Base-by-base conservation (phyloP, 1,284 basidiomycete genomes). In the Bjerkandera adusta region DNA sequence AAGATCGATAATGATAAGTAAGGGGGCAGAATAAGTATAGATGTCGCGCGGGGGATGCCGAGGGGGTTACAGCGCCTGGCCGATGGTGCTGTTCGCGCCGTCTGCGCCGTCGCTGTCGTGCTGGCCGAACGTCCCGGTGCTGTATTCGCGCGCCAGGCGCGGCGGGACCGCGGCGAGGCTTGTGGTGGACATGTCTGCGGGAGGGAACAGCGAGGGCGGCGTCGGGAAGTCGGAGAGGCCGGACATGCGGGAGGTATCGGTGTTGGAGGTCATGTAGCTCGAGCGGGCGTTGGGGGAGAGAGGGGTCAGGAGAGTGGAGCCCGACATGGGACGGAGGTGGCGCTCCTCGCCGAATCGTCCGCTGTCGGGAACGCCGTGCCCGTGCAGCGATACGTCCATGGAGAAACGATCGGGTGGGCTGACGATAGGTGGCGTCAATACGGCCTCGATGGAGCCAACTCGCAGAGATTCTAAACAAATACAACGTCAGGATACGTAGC, bases 191-290 rank as follows among this genome's bases (percentile, higher is more conserved):
- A 36, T 49, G 48, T 13, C 48, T 32, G 45, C 37, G 54, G 26
- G 52, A 47, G 27, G 55, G 50, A 49, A 55, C 33, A 45, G 52
- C 8, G 53, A 54, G 4, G 85, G 84, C 2, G 77, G 85, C 8
- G 65, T 67, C 1, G 85, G 85, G 61, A 89, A 89, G 57, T 87
- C 85, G 4, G 84, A 86, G n/a, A 89, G 72, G 8, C 73, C 73
- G 3, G 83, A 86, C 67, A 87, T 86, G 32, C 73, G 73, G 1
- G 85, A 87, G 21, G 65, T 54, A 26, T 69, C 69, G 0, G 78
- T 79, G 1, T 77, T 81, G 25, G 68, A 73, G 1, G 86, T 88
- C 71, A 82, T 68, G 61, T 76, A 82, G 59, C 86, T 89, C 55
- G 79, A 78, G 21, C 86, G 78, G 59, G 65, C 45, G 54, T 79